Evolutionary conservation across 768 basidiomycete species (phyloP).

Genomic region (Gymnopilus junonius): DNA sequence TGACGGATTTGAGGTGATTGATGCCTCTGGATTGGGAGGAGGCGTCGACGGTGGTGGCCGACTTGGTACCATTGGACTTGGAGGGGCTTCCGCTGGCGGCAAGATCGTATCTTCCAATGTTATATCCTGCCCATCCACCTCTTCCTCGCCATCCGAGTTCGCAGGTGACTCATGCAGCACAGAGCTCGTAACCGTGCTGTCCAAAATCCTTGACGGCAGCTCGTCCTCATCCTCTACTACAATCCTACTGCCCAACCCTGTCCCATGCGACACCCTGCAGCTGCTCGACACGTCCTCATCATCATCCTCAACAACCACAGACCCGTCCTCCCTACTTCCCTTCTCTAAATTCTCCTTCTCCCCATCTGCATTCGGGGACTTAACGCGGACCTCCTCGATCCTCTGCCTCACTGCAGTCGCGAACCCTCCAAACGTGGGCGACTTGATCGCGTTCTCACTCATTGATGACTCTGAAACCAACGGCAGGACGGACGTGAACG

Average conservation of each 20-base stretch:
- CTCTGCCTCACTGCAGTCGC: slow-evolving; percentile 41
- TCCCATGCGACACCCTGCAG: slow-evolving; percentile 7
- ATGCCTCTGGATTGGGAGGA: slow-evolving; percentile 1
- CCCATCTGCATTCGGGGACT: not conserved
- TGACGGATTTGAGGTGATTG: slow-evolving; percentile 10
- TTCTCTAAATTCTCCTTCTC: not conserved
- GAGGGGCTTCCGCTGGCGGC: slow-evolving; percentile 5
- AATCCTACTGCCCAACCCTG: slow-evolving; percentile 37
- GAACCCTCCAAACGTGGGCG: slow-evolving; percentile 28
- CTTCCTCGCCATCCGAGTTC: not conserved
- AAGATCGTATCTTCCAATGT: not conserved
- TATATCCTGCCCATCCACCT: not conserved
- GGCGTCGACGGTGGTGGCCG: slow-evolving; percentile 19
- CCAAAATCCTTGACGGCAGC: slow-evolving; percentile 29
- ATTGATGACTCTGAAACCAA: too few relatives aligned
- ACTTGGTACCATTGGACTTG: slow-evolving; percentile 19
- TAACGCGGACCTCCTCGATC: slow-evolving; percentile 32
- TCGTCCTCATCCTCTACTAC: slow-evolving; percentile 54
- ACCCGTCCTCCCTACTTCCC: not conserved
- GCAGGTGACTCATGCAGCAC: not conserved
- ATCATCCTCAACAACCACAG: not conserved
- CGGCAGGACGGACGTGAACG: too few relatives aligned
- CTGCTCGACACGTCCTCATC: not conserved
- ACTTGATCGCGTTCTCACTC: too few relatives aligned
- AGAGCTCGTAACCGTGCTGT: slow-evolving; percentile 9